Evolutionary conservation across 768 basidiomycete species (phyloP).

Genomic region (Lactifluus pinguis): DNA sequence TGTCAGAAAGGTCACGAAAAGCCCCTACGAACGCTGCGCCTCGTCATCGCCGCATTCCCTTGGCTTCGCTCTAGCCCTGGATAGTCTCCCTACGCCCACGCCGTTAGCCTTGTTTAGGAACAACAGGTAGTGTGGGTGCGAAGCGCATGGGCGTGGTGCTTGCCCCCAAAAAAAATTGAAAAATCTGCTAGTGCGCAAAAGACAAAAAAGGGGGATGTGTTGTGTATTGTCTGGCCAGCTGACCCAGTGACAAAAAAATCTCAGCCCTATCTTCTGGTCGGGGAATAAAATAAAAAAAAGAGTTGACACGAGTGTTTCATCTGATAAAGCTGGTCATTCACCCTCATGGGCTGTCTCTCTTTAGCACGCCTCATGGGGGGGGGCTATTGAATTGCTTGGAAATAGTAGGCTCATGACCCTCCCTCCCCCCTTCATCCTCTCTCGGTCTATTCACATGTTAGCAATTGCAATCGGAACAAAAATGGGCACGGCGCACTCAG

Average conservation of each 20-base stretch:
- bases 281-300: neutral
- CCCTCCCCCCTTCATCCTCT: neutral
- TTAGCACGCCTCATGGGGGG: conserved; percentile 2
- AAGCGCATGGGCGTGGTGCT: neutral
- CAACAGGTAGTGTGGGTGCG: neutral
- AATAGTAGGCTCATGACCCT: neutral
- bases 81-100: neutral
- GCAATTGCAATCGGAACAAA: neutral
- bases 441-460: conserved; percentile 9
- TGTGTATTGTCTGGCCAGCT: neutral
- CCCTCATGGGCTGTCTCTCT: neutral
- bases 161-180: neutral
- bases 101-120: neutral
- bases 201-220: neutral
- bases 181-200: neutral
- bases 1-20: neutral
- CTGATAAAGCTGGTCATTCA: neutral
- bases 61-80: neutral
- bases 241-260: neutral
- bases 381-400: neutral
- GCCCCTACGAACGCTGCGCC: neutral
- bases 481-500: neutral
- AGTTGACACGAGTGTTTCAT: conserved; percentile 2
- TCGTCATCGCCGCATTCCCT: neutral
- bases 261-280: neutral